A percentile compares a stretch with the other conserved stretches of the same genome.
Conservation (phyloP, 139 green algal species). For the Zygnema cylindricum region DNA sequence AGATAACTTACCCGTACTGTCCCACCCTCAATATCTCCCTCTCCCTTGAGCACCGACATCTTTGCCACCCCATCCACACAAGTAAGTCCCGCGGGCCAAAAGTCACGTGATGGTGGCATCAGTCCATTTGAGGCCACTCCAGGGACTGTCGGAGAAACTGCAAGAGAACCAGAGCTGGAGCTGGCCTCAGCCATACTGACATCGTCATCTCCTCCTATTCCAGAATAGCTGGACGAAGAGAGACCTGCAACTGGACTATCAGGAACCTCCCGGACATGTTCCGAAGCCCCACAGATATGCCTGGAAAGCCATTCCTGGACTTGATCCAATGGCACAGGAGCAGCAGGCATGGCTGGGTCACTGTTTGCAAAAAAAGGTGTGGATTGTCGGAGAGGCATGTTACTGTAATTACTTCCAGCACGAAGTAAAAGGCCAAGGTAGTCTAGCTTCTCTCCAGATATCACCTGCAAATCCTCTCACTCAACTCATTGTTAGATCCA, state of each 20-base stretch:
- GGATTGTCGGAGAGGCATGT: background rate
- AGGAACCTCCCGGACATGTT: conserved; percentile 34
- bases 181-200: conserved; percentile 10
- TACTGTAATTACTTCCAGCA: background rate
- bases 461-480: conserved; percentile 28
- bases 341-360: conserved; percentile 58
- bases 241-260: conserved; percentile 21
- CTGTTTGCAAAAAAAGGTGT: conserved; percentile 58
- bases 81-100: conserved; percentile 36
- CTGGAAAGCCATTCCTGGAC: conserved; percentile 43
- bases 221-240: conserved; percentile 4
- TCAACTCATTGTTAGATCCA: background rate
- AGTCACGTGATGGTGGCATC: conserved; percentile 28
- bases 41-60: conserved; percentile 59
- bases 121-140: background rate
- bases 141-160: background rate
- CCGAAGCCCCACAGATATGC: conserved; percentile 43
- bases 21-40: conserved; percentile 45
- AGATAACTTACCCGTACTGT: conserved; percentile 37
- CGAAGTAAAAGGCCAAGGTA: conserved; percentile 38
- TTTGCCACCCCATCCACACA: conserved; percentile 54
- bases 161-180: background rate
- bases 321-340: conserved; percentile 40
- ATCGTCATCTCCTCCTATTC: background rate
- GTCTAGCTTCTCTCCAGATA: conserved; percentile 43